Evolutionary conservation across 202 grass and related monocot species (phyloP).

Genomic region (Tripidium arundinaceum): DNA sequence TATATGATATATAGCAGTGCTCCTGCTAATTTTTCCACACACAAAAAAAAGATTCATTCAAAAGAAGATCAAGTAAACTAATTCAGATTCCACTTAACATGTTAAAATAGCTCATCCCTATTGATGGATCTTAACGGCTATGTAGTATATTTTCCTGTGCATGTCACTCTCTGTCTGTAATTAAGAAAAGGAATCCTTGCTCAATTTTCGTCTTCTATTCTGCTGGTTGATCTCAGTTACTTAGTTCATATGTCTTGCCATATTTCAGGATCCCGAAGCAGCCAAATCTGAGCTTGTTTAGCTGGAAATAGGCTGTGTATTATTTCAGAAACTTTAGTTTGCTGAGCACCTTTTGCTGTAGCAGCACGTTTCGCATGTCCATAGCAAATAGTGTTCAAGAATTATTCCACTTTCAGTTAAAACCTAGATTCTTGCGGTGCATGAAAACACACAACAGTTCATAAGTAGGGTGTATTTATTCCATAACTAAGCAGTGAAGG

Average conservation of each 20-base stretch:
- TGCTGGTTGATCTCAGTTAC: conserved; percentile 7
- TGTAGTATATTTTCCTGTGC: conserved; percentile 11
- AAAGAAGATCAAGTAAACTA: not conserved
- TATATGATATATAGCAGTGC: too few species aligned
- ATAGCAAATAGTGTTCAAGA: too few species aligned
- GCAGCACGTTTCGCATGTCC: too few species aligned
- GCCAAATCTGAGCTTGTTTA: conserved; percentile 81
- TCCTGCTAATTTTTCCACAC: too few species aligned
- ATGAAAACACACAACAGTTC: too few species aligned
- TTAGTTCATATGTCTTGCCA: not conserved
- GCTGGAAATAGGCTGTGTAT: conserved; percentile 56
- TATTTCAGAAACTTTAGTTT: conserved; percentile 37
- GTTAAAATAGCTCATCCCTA: conserved; percentile 19
- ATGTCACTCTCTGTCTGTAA: conserved; percentile 13
- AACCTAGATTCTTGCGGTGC: too few species aligned
- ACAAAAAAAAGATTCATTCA: too few species aligned
- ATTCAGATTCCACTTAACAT: conserved; percentile 9
- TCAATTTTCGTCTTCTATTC: not conserved
- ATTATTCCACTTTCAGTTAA: too few species aligned
- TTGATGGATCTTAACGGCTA: conserved; percentile 4
- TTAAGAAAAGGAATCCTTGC: conserved; percentile 10
- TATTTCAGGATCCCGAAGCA: conserved; percentile 82
- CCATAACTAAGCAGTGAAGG: too few species aligned
- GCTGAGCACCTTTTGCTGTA: too few species aligned
- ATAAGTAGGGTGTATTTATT: too few species aligned